phyloP scores from a whole-genome alignment of 345 rosid genomes.

The Lepidium didymum region DNA sequence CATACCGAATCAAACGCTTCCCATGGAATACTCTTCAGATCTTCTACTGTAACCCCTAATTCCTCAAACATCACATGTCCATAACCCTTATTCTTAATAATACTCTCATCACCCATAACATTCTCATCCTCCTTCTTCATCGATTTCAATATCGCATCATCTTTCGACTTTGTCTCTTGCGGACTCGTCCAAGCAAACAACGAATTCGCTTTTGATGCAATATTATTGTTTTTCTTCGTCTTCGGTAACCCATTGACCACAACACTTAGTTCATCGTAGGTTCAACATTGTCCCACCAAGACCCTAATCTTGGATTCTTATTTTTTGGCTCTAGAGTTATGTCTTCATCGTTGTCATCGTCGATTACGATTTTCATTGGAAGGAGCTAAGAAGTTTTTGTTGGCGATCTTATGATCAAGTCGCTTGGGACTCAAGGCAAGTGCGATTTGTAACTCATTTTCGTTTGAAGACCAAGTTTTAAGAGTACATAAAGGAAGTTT shows the following conservation, averaged over 20 bases:
- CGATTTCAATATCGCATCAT: not conserved
- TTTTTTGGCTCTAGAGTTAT: not conserved
- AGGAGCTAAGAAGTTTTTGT: too few species aligned
- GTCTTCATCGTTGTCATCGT: not conserved
- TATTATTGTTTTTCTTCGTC: not conserved
- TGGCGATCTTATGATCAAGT: not conserved
- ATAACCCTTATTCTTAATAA: not conserved
- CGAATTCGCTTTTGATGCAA: too few species aligned
- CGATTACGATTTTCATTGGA: not conserved
- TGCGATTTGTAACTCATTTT: not conserved
- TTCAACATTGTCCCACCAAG: not conserved
- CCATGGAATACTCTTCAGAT: constrained; percentile 8
- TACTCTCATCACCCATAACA: not conserved
- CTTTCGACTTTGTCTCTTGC: too few species aligned
- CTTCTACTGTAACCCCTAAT: constrained; percentile 10
- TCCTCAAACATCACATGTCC: constrained; percentile 4
- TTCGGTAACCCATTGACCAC: not conserved
- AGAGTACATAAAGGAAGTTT: too few species aligned
- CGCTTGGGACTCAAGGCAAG: not conserved
- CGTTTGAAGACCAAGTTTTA: too few species aligned
- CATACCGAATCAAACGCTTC: constrained; percentile 18
- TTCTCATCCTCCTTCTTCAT: not conserved
- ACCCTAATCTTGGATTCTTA: not conserved
- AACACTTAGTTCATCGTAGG: not conserved
- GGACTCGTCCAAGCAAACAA: too few species aligned